These are phyloP conservation scores for Podaxis rugospora DNA, from an alignment of 768 basidiomycete species.

Conservation along the genomic window DNA sequence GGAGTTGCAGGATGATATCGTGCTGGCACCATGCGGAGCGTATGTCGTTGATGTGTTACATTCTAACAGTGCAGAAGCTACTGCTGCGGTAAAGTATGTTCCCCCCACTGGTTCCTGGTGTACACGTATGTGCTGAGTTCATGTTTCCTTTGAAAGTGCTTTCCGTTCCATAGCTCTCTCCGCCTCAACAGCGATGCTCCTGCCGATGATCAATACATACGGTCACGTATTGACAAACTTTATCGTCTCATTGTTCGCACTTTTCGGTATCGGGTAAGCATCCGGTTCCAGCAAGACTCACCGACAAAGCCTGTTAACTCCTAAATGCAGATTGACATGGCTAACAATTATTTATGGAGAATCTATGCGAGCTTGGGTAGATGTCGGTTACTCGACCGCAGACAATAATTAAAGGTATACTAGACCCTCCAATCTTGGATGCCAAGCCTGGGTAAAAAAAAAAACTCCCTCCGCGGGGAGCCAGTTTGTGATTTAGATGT, in stretches of 20 bases:
- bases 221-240: slow-evolving; percentile 49
- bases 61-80: slow-evolving; percentile 54
- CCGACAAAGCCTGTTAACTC: not conserved
- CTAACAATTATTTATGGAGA: slow-evolving; percentile 52
- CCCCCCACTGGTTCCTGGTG: not conserved
- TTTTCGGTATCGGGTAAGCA: slow-evolving; percentile 50
- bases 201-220: slow-evolving; percentile 49
- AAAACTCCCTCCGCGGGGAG: no score
- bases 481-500: no score
- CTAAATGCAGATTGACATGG: slow-evolving; percentile 41
- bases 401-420: not conserved
- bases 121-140: not conserved
- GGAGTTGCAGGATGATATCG: slow-evolving; percentile 52
- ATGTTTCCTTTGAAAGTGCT: slow-evolving; percentile 28
- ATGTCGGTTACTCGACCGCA: slow-evolving; percentile 7
- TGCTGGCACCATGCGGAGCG: slow-evolving; percentile 50
- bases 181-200: slow-evolving; percentile 35
- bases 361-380: slow-evolving; percentile 27
- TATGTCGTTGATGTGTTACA: slow-evolving; percentile 62
- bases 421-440: no score
- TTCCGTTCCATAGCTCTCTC: slow-evolving; percentile 42
- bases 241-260: slow-evolving; percentile 37
- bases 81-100: slow-evolving; percentile 50
- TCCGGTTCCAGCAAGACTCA: not conserved
- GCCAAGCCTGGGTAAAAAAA: no score